These are phyloP conservation scores for Ophiosphaerella korrae DNA, from an alignment of 2,329 filamentous ascomycete species.

Conservation along the genomic window DNA sequence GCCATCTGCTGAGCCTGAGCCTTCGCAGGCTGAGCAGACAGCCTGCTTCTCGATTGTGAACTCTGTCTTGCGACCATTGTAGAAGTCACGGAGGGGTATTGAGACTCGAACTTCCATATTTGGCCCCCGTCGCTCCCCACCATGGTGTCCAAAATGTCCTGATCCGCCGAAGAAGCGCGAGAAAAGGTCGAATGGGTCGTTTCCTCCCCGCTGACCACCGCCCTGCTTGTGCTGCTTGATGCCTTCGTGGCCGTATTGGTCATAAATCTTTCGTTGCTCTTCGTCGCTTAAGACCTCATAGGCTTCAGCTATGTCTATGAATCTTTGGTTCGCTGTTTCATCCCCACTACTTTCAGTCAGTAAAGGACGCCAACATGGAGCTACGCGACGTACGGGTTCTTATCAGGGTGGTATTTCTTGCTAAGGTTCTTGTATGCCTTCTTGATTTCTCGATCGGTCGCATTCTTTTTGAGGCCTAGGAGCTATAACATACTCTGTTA, in stretches of 20 bases:
- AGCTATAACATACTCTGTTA: constrained; percentile 59
- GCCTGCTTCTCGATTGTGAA: constrained; percentile 93
- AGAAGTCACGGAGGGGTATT: constrained; percentile 86
- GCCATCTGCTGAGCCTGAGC: constrained; percentile 81
- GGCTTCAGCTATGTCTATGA: constrained; percentile 91
- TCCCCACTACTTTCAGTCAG: constrained; percentile 65
- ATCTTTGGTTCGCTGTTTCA: constrained; percentile 81
- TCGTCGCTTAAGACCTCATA: constrained; percentile 88
- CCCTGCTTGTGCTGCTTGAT: constrained; percentile 81
- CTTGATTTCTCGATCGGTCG: constrained; percentile 88
- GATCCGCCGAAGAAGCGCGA: constrained; percentile 93
- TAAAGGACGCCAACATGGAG: not conserved
- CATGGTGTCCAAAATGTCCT: constrained; percentile 78
- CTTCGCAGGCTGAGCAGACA: constrained; percentile 90
- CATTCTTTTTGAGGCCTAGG: constrained; percentile 77
- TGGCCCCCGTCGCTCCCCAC: constrained; percentile 80
- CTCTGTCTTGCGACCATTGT: constrained; percentile 83
- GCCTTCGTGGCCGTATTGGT: constrained; percentile 91
- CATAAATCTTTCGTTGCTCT: constrained; percentile 86
- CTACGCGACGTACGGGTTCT: constrained; percentile 77
- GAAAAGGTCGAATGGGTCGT: constrained; percentile 95
- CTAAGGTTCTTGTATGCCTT: constrained; percentile 88
- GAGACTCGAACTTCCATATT: constrained; percentile 86
- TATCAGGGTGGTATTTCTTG: constrained; percentile 97
- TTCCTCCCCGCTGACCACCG: constrained; percentile 61